These are phyloP conservation scores for Neonectria hederae DNA, from an alignment of 2,329 filamentous ascomycete species.

Conservation along the genomic window DNA sequence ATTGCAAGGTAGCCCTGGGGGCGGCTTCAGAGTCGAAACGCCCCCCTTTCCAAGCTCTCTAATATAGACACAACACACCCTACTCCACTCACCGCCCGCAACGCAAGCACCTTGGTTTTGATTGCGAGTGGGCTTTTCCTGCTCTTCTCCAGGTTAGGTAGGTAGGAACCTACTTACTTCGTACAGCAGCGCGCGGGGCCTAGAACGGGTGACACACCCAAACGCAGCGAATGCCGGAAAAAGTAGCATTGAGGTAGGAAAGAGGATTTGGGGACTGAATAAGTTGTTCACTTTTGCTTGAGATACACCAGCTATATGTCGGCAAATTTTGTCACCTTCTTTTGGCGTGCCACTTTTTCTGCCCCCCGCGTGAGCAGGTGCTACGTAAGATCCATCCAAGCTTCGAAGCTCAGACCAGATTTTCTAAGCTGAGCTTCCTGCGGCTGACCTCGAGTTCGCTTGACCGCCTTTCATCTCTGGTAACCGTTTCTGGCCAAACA, in stretches of 20 bases:
- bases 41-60: not conserved
- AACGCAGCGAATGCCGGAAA: too few species aligned
- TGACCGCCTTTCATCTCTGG: slow-evolving; percentile 39
- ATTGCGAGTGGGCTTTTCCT: slow-evolving; percentile 4
- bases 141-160: slow-evolving; percentile 12
- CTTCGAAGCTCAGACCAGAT: not conserved
- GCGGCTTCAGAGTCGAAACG: not conserved
- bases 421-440: slow-evolving; percentile 7
- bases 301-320: too few species aligned
- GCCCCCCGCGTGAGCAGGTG: too few species aligned
- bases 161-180: not conserved
- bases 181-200: too few species aligned
- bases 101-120: not conserved
- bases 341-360: too few species aligned
- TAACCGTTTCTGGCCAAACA: slow-evolving; percentile 30
- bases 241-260: too few species aligned
- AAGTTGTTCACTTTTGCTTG: too few species aligned
- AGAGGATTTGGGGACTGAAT: too few species aligned
- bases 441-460: not conserved
- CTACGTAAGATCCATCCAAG: not conserved
- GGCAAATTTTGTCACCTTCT: too few species aligned
- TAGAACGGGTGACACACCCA: too few species aligned
- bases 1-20: slow-evolving; percentile 15
- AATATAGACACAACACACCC: not conserved
- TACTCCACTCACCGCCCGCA: slow-evolving; percentile 14